These are phyloP conservation scores for Carex myosuroides DNA, from an alignment of 176 grass and related monocot species.

Conservation along the genomic window DNA sequence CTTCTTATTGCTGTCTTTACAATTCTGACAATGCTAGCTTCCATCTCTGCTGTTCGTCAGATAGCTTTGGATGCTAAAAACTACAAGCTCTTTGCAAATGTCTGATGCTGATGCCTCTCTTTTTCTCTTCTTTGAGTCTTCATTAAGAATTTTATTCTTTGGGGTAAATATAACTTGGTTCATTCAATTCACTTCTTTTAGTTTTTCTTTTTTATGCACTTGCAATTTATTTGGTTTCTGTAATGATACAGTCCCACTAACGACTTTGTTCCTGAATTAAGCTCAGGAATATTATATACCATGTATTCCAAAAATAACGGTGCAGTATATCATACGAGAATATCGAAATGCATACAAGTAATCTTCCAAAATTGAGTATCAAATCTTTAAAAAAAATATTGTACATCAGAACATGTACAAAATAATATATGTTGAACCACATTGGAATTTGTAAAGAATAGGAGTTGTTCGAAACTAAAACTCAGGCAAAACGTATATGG, in stretches of 20 bases:
- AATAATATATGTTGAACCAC: not conserved
- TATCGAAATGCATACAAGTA: not conserved
- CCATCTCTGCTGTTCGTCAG: conserved; percentile 67
- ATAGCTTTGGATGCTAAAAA: conserved; percentile 55
- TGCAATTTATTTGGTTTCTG: not conserved
- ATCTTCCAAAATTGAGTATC: not conserved
- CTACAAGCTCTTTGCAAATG: conserved; percentile 83
- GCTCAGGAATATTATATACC: not conserved
- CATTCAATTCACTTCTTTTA: not conserved
- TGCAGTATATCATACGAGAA: not conserved
- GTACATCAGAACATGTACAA: not conserved
- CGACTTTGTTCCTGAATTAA: not conserved
- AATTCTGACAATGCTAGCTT: conserved; percentile 33
- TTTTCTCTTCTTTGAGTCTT: not conserved
- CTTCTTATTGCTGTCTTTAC: conserved; percentile 52
- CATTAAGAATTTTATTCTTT: not conserved
- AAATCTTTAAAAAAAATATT: not conserved
- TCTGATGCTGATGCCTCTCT: conserved; percentile 39
- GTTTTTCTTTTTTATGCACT: not conserved
- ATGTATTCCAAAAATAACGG: not conserved
- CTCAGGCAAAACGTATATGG: not conserved
- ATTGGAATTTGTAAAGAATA: not conserved
- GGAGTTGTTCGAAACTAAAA: not conserved
- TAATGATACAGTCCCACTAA: not conserved
- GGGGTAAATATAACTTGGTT: not conserved